Conservation (phyloP, 176 grass and related monocot genomes). For the Cenchrus fungigraminus region DNA sequence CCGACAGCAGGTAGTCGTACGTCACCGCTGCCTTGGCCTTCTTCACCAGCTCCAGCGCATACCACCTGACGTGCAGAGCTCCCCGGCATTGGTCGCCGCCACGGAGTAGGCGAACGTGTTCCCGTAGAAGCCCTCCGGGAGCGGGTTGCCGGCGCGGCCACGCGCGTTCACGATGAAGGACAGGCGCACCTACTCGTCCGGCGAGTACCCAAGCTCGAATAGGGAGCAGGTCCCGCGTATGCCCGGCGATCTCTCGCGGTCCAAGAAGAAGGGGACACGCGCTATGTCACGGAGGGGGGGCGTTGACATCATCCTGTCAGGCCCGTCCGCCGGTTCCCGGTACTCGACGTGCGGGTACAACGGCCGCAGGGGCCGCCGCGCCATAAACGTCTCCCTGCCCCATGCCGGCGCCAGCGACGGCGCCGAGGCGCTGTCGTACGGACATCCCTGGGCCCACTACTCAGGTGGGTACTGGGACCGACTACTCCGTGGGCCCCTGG, state of each 20-base stretch:
- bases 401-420: constrained; percentile 39
- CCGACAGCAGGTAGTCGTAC: constrained; percentile 62
- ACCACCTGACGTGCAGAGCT: constrained; percentile 50
- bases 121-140: constrained; percentile 73
- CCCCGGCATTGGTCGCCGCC: constrained; percentile 47
- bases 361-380: constrained; percentile 19
- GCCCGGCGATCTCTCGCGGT: constrained; percentile 35
- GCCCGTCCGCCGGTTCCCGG: constrained; percentile 34
- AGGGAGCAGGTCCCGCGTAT: constrained; percentile 36
- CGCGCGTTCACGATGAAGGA: constrained; percentile 75
- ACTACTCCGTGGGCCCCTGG: too few species aligned
- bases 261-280: constrained; percentile 60
- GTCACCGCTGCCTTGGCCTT: constrained; percentile 69
- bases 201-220: constrained; percentile 59
- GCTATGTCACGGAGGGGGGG: neutral
- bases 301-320: constrained; percentile 21
- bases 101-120: constrained; percentile 73
- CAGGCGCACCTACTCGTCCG: constrained; percentile 59
- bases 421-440: constrained; percentile 21
- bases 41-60: constrained; percentile 56
- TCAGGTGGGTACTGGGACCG: too few species aligned
- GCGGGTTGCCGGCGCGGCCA: constrained; percentile 27
- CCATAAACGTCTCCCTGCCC: constrained; percentile 63
- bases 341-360: constrained; percentile 66
- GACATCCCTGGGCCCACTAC: too few species aligned